Base-by-base conservation (phyloP, 208 protist species). In the Leishmania martiniquensis region DNA sequence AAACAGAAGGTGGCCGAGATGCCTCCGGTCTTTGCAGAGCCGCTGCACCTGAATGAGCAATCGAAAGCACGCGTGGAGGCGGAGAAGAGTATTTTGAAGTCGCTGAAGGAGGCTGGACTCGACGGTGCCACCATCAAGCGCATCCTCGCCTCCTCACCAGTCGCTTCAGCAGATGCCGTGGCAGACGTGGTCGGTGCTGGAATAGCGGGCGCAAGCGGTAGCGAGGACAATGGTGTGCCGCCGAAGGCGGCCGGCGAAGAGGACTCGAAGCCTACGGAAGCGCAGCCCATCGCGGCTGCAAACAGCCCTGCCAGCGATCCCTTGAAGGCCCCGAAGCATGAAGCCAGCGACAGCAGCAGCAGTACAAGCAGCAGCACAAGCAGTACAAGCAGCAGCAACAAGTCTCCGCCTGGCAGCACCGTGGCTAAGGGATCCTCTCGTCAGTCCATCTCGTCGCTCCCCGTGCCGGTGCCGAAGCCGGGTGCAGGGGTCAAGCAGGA, bases 11-110 rank as follows among this genome's bases (percentile, higher is more conserved):
- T 97, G 60, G 85, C 85, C 37, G 84, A 88, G 74, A 87, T 96
- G 80, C 94, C 94, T 42, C 94, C 94, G 39, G 78, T 97, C 57
- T 90, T 97, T 87, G 88, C 90, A 22, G 94, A 97, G 80, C 91
- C 91, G 59, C 85, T 81, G 34, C 85, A 93, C 60, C 82, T 95
- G 55, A 85, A 92, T 70, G 87, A 93, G 55, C 65, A 89, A n/a
- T 85, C 87, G 25, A 90, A 90, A 82, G 83, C 80, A 10, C 87
- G 91, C 44, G 86, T 78, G 17, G 89, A 89, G 76, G 86, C 85
- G 45, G 91, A 97, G 85, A 75, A 87, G 78, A 82, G 91, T 52
- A 89, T 97, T 55, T 71, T 95, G 49, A 62, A 87, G 52, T 87
- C 94, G 67, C 79, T 97, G 7, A 89, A 87, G 62, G 85, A 95